Percentiles rank a stretch among this genome's conserved stretches.
These are phyloP conservation scores for Aspergillus sp. DNA, from an alignment of 2,329 filamentous ascomycete genomes.

Conservation along the genomic window DNA sequence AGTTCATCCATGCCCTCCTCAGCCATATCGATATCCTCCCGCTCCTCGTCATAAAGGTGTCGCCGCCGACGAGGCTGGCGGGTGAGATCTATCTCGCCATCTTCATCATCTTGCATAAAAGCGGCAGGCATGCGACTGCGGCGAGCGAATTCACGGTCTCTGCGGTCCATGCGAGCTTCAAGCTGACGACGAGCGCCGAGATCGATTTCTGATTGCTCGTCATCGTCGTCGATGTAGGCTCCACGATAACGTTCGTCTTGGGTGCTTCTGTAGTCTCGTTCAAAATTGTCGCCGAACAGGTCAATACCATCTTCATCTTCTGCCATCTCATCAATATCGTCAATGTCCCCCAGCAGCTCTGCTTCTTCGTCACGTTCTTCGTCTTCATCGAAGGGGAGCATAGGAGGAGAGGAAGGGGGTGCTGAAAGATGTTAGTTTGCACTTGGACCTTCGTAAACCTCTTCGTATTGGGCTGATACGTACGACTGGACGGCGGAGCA, in stretches of 20 bases:
- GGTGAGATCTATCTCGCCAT: slow-evolving; percentile 78
- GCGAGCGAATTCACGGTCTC: slow-evolving; percentile 60
- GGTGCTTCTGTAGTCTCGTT: slow-evolving; percentile 56
- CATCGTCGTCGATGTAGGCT: slow-evolving; percentile 62
- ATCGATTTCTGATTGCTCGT: slow-evolving; percentile 62
- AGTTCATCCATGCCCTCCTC: slow-evolving; percentile 95
- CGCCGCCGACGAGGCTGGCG: slow-evolving; percentile 80
- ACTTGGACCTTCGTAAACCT: background rate
- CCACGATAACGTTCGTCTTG: slow-evolving; percentile 54
- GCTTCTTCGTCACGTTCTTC: slow-evolving; percentile 53
- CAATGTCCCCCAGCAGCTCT: slow-evolving; percentile 60
- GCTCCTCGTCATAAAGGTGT: slow-evolving; percentile 90
- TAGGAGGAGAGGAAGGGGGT: slow-evolving; percentile 60
- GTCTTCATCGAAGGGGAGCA: slow-evolving; percentile 49
- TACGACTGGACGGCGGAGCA: slow-evolving; percentile 62
- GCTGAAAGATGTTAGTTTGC: slow-evolving; percentile 23
- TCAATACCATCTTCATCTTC: slow-evolving; percentile 70
- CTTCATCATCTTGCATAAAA: slow-evolving; percentile 71
- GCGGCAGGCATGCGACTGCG: slow-evolving; percentile 60
- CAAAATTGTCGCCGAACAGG: slow-evolving; percentile 65
- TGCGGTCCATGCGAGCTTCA: slow-evolving; percentile 60
- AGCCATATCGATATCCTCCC: slow-evolving; percentile 82
- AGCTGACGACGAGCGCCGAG: slow-evolving; percentile 57
- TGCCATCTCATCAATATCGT: slow-evolving; percentile 66
- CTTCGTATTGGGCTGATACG: slow-evolving; percentile 29